Conservation (phyloP, 2,329 filamentous ascomycete genomes). For the Talaromyces amestolkiae region DNA sequence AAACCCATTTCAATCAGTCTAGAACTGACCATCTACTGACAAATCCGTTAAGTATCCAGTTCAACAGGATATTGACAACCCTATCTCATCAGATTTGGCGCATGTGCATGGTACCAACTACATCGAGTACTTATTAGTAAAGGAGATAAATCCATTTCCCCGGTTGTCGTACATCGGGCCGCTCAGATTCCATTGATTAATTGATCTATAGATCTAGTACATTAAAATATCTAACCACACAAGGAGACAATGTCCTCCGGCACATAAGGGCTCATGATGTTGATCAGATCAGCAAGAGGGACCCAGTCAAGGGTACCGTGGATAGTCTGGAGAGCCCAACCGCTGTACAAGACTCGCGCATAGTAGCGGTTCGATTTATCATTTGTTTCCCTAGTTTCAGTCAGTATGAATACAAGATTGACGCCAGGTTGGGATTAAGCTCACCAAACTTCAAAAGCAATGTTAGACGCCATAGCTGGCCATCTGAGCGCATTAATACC, state of each 20-base stretch:
- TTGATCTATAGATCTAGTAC: neutral
- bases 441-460: conserved; percentile 42
- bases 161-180: too few species aligned
- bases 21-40: too few species aligned
- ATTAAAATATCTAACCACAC: conserved; percentile 20
- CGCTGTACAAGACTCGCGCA: conserved; percentile 33
- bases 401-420: neutral
- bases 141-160: too few species aligned
- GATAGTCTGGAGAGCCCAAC: conserved; percentile 25
- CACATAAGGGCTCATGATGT: conserved; percentile 22
- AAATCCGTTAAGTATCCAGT: too few species aligned
- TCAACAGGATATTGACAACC: too few species aligned
- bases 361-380: conserved; percentile 14
- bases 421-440: neutral
- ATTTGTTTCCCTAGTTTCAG: conserved; percentile 26
- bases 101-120: too few species aligned
- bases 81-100: too few species aligned
- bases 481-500: conserved; percentile 39
- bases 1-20: too few species aligned
- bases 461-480: conserved; percentile 41
- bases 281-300: conserved; percentile 20
- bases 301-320: conserved; percentile 27
- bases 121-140: too few species aligned
- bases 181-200: neutral
- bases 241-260: conserved; percentile 25